Evolutionary conservation across 2,329 filamentous ascomycete genomes (phyloP).

Genomic region (Cladosporium sp.): DNA sequence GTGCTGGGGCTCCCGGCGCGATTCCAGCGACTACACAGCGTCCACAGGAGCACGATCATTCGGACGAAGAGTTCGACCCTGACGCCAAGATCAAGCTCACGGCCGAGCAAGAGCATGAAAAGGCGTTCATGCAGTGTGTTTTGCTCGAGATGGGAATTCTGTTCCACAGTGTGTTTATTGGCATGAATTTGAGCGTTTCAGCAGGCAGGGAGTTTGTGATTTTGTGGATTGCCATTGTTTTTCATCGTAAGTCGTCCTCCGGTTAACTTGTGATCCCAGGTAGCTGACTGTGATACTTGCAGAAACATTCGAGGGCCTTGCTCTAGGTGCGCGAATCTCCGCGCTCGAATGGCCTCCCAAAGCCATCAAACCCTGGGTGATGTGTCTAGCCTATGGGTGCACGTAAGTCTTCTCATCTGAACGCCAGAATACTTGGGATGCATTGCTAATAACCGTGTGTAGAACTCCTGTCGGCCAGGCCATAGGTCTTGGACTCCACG

Average conservation of each 20-base stretch:
- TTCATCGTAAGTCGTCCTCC: slow-evolving; percentile 45
- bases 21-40: neutral
- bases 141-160: slow-evolving; percentile 69
- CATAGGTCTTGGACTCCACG: slow-evolving; percentile 39
- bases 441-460: neutral
- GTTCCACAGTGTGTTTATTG: slow-evolving; percentile 69
- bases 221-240: slow-evolving; percentile 60
- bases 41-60: slow-evolving; percentile 1
- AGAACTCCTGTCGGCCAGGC: slow-evolving; percentile 41
- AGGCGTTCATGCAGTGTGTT: slow-evolving; percentile 63
- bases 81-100: slow-evolving; percentile 14
- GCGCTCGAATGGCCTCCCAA: slow-evolving; percentile 46
- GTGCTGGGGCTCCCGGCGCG: too few species aligned
- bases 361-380: slow-evolving; percentile 66
- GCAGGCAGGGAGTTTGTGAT: slow-evolving; percentile 58
- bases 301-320: slow-evolving; percentile 60
- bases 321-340: slow-evolving; percentile 62
- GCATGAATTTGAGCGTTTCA: slow-evolving; percentile 64
- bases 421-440: neutral
- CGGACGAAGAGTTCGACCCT: slow-evolving; percentile 17
- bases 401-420: slow-evolving; percentile 22
- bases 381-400: slow-evolving; percentile 56
- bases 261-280: neutral
- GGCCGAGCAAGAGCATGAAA: slow-evolving; percentile 44
- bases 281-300: neutral